phyloP scores from a whole-genome alignment of 148 eudicot genomes.

The Rhododendron simsii region DNA sequence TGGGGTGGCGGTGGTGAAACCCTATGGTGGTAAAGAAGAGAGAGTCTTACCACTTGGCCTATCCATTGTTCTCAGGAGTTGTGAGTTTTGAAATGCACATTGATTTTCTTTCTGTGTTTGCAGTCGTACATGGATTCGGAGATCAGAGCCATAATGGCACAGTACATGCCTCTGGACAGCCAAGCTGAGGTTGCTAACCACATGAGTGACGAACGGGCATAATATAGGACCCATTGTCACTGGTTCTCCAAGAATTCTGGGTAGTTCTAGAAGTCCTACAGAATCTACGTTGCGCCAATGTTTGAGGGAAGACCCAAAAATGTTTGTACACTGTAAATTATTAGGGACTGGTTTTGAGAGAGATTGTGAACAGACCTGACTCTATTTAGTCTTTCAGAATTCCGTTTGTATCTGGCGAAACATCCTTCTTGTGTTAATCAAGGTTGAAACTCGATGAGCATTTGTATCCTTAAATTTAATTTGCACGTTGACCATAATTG shows the following conservation, averaged over 20 bases:
- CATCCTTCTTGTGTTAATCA: not conserved
- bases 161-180: conserved; percentile 92
- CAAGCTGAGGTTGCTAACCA: conserved; percentile 68
- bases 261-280: conserved; percentile 10
- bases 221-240: conserved; percentile 1
- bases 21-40: not conserved
- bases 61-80: not conserved
- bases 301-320: not conserved
- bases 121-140: conserved; percentile 98
- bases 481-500: not conserved
- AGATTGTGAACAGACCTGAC: conserved; percentile 10
- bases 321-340: conserved; percentile 22
- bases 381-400: conserved; percentile 3
- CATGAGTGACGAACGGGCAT: conserved; percentile 47
- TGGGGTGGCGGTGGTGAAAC: not conserved
- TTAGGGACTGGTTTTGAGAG: conserved; percentile 14
- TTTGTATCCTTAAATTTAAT: not conserved
- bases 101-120: conserved; percentile 7
- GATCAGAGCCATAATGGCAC: conserved; percentile 96
- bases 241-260: not conserved
- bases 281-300: not conserved
- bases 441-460: not conserved
- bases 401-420: not conserved
- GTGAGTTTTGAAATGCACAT: not conserved
- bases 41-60: not conserved